Conservation (phyloP, 345 rosid genomes). For the Mercurialis annua region DNA sequence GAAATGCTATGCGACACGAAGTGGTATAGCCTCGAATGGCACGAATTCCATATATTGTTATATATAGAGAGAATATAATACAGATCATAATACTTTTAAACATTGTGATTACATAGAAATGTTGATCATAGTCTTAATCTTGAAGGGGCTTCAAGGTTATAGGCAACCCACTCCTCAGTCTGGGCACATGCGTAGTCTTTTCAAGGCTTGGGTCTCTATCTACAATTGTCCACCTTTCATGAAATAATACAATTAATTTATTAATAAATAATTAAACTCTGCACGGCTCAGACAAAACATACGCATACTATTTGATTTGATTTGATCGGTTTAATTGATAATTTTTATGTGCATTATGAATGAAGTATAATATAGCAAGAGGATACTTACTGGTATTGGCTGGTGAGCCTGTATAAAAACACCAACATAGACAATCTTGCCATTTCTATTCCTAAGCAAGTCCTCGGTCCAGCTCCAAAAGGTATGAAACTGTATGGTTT, state of each 20-base stretch:
- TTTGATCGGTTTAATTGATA: too few relatives aligned
- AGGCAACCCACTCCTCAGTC: constrained; percentile 52
- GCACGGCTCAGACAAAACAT: too few relatives aligned
- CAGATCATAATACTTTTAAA: too few relatives aligned
- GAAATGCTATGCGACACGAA: too few relatives aligned
- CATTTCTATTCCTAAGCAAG: constrained; percentile 55
- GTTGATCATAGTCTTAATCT: too few relatives aligned
- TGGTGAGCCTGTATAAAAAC: constrained; percentile 43
- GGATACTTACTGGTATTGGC: constrained; percentile 35
- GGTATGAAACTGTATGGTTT: constrained; percentile 55
- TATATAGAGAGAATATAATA: too few relatives aligned
- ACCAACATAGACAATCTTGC: constrained; percentile 46
- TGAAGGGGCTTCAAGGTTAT: constrained; percentile 47
- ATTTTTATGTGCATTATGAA: too few relatives aligned
- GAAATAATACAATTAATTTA: not conserved
- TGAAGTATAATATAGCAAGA: not conserved
- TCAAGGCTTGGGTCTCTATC: constrained; percentile 40
- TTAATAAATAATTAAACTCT: too few relatives aligned
- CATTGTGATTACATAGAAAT: too few relatives aligned
- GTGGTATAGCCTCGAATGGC: too few relatives aligned
- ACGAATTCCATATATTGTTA: too few relatives aligned
- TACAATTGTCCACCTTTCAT: constrained; percentile 51
- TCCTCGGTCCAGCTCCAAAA: constrained; percentile 53
- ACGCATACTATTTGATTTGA: too few relatives aligned
- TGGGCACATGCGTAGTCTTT: constrained; percentile 41